Percentiles rank a stretch among this genome's conserved stretches.
Conservation (phyloP, 129 eudicot species). For the Helichrysum umbraculigerum region DNA sequence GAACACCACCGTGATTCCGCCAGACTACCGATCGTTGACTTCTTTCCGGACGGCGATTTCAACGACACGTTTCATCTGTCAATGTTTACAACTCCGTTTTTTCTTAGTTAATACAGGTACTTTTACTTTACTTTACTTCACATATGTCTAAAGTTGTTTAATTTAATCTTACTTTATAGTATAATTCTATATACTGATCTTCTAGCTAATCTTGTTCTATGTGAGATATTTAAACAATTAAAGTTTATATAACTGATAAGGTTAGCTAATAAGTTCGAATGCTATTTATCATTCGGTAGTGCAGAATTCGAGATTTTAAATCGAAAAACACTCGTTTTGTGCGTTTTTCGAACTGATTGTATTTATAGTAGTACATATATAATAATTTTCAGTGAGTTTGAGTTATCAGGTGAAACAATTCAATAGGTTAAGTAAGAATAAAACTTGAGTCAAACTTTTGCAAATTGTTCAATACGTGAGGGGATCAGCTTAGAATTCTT, state of each 20-base stretch:
- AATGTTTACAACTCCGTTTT: constrained; percentile 19
- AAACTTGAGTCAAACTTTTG: not conserved
- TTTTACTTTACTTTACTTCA: not conserved
- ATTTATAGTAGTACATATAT: not conserved
- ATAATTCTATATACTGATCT: constrained; percentile 12
- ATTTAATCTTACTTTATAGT: constrained; percentile 1
- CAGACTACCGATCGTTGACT: constrained; percentile 28
- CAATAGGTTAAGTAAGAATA: constrained; percentile 9
- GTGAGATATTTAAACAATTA: not conserved
- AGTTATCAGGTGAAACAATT: not conserved
- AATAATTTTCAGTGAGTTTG: constrained; percentile 1
- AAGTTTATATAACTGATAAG: not conserved
- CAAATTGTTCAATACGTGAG: not conserved
- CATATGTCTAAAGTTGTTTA: not conserved
- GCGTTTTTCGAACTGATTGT: not conserved
- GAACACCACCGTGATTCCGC: constrained; percentile 13
- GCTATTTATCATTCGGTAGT: not conserved
- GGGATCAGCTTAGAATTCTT: not conserved
- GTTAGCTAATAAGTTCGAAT: not conserved
- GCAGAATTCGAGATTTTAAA: not conserved
- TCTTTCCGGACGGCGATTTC: constrained; percentile 20
- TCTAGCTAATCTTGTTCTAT: constrained; percentile 19
- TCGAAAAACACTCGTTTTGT: constrained; percentile 4
- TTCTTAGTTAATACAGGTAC: constrained; percentile 30
- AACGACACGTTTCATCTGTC: constrained; percentile 25